Evolutionary conservation across 2,329 filamentous ascomycete genomes (phyloP).

Genomic region (Calonectria pauciramosa): DNA sequence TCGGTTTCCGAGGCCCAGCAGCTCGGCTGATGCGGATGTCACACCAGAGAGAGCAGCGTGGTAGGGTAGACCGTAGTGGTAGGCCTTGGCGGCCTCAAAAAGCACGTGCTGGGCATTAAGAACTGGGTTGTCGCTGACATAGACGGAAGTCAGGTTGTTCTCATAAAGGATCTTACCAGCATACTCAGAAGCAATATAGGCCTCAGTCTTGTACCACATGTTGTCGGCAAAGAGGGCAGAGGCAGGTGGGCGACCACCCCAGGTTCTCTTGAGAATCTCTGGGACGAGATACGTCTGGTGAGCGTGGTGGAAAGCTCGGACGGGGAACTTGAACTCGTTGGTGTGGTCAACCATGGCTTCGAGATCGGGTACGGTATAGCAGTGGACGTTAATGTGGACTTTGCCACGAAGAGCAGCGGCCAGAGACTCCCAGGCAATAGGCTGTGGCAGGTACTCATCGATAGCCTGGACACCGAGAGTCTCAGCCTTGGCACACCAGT

Average conservation of each 20-base stretch:
- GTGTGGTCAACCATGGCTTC: conserved; percentile 79
- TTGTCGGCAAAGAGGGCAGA: conserved; percentile 79
- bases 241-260: conserved; percentile 66
- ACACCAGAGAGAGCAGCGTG: conserved; percentile 71
- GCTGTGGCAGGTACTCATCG: conserved; percentile 71
- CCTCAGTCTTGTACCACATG: conserved; percentile 80
- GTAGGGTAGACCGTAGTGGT: conserved; percentile 72
- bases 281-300: conserved; percentile 77
- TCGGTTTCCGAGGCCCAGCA: conserved; percentile 69
- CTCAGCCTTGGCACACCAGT: conserved; percentile 75
- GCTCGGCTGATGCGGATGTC: conserved; percentile 70
- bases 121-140: conserved; percentile 80
- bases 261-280: conserved; percentile 72
- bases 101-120: conserved; percentile 78
- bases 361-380: conserved; percentile 78
- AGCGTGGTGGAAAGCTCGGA: conserved; percentile 79
- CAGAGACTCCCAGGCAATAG: conserved; percentile 74
- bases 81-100: conserved; percentile 73
- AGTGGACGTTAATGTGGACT: conserved; percentile 79
- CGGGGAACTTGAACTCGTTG: conserved; percentile 78
- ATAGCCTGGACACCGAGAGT: conserved; percentile 63
- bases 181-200: conserved; percentile 74
- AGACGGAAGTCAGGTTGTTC: conserved; percentile 74
- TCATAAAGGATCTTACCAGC: conserved; percentile 77
- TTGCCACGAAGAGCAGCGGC: conserved; percentile 75